Base-by-base conservation (phyloP, 345 rosid genomes). In the Barbarea vulgaris region DNA sequence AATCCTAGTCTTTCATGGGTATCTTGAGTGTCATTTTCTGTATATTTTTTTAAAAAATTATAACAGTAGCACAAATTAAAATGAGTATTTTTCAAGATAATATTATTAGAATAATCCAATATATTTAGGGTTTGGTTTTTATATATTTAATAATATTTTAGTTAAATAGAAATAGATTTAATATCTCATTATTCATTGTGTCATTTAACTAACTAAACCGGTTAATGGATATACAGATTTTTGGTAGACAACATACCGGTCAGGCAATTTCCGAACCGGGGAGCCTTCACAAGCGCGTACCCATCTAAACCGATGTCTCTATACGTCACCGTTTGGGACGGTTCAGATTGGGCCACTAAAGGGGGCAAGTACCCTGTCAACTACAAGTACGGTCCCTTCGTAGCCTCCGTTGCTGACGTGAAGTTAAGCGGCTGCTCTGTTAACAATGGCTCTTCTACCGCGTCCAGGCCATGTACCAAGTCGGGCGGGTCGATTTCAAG, bases 321-420 rank as follows among this genome's bases (percentile, higher is more conserved):
- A 3, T 87, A 88, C 19, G 79, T 86, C 17, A 90, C 97, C 10
- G 86, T 94, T 69, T 94, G 98, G 98, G 98, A 94, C 53, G 98
- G 91, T 7, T 94, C 98, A 19, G 82, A 88, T 4, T 94, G 98
- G 98, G 98, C 98, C 52, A 94, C 98, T 5, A 84, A 89, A 48
- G 98, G 97, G 51, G 98, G 98, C 52, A 93, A 91, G 76, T 89
- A 91, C 78, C 93, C 95, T 0, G 97, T 94, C 14, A 87, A 91
- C 79, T 90, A 94, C 74, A 84, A 82, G 67, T 83, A 91, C 53
- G 89, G 84, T 5, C 98, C 98, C 5, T 94, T 89, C 71, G 83
- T 87, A 18, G 87, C 80, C 50, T 90, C 95, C 10, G 10, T 94
- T 50, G 62, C 88, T 12, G 88, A 88, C 54, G 76, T 82, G 61